phyloP scores from a whole-genome alignment of 768 basidiomycete genomes.

The Coprinellus micaceus region DNA sequence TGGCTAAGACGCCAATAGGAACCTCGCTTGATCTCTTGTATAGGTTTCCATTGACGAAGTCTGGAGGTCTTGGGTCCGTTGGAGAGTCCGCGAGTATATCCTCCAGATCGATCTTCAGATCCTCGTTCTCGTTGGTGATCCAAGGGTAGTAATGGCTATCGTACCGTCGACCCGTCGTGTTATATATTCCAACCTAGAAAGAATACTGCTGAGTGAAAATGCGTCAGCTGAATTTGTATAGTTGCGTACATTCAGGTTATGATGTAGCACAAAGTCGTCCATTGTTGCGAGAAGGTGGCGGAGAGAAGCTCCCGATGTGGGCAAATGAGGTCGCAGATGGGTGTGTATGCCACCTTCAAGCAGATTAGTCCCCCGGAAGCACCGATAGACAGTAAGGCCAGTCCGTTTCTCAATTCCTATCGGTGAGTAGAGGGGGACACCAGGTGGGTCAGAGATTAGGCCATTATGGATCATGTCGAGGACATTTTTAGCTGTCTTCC shows the following conservation, averaged over 20 bases:
- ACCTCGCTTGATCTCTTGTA: slow-evolving; percentile 15
- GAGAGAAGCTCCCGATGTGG: slow-evolving; percentile 21
- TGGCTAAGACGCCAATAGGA: slow-evolving; percentile 17
- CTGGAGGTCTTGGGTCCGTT: not conserved
- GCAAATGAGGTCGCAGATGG: slow-evolving; percentile 20
- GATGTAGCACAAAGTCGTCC: slow-evolving; percentile 21
- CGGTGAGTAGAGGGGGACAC: slow-evolving; percentile 19
- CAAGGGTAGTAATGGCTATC: slow-evolving; percentile 1
- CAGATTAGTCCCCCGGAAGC: slow-evolving; percentile 28
- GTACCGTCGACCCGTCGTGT: not conserved
- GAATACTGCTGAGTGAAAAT: not conserved
- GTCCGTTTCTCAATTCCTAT: slow-evolving; percentile 18
- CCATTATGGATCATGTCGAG: slow-evolving; percentile 24
- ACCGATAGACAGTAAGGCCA: slow-evolving; percentile 22
- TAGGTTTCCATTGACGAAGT: slow-evolving; percentile 20
- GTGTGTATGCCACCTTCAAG: slow-evolving; percentile 35
- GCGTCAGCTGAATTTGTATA: too few species aligned
- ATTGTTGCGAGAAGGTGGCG: slow-evolving; percentile 19
- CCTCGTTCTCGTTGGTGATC: not conserved
- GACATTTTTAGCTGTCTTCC: slow-evolving; percentile 27
- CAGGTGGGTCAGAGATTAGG: slow-evolving; percentile 29
- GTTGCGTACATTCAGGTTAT: slow-evolving; percentile 28
- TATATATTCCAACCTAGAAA: not conserved
- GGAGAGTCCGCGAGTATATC: not conserved
- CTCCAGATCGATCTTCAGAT: not conserved